These are phyloP conservation scores for Lachnellula suecica DNA, from an alignment of 2,329 filamentous ascomycete genomes.

Conservation along the genomic window DNA sequence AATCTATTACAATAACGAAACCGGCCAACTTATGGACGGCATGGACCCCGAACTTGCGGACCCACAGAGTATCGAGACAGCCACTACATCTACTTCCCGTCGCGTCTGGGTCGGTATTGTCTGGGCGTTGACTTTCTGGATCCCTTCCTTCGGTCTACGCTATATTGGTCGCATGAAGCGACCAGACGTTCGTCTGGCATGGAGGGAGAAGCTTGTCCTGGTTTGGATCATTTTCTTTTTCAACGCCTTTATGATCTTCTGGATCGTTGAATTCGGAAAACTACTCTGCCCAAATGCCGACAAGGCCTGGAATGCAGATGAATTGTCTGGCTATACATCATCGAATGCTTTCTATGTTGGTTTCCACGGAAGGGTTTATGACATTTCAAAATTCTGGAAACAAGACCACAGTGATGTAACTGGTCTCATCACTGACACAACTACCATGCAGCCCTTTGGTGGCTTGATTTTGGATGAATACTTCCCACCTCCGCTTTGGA, in stretches of 20 bases:
- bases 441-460: slow-evolving; percentile 73
- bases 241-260: slow-evolving; percentile 84
- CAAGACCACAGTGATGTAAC: slow-evolving; percentile 76
- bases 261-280: slow-evolving; percentile 83
- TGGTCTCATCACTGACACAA: slow-evolving; percentile 54
- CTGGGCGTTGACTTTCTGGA: slow-evolving; percentile 90
- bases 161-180: slow-evolving; percentile 92
- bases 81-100: slow-evolving; percentile 61
- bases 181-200: slow-evolving; percentile 90
- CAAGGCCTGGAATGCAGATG: slow-evolving; percentile 76
- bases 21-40: slow-evolving; percentile 63
- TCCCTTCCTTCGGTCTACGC: slow-evolving; percentile 81
- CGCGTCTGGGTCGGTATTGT: slow-evolving; percentile 79
- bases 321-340: slow-evolving; percentile 72
- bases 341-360: slow-evolving; percentile 81
- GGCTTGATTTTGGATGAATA: slow-evolving; percentile 82
- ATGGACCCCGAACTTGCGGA: slow-evolving; percentile 78
- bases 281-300: slow-evolving; percentile 87
- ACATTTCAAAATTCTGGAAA: slow-evolving; percentile 86
- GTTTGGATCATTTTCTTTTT: slow-evolving; percentile 77
- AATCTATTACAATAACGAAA: slow-evolving; percentile 69
- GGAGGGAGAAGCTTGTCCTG: slow-evolving; percentile 91
- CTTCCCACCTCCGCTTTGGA: slow-evolving; percentile 74
- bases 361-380: slow-evolving; percentile 86
- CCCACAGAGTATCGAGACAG: slow-evolving; percentile 73